A percentile compares a stretch with the other conserved stretches of the same genome.
Evolutionary conservation across 1,139 yeast species (phyloP).

Genomic region (Scheffersomyces stambukii): DNA sequence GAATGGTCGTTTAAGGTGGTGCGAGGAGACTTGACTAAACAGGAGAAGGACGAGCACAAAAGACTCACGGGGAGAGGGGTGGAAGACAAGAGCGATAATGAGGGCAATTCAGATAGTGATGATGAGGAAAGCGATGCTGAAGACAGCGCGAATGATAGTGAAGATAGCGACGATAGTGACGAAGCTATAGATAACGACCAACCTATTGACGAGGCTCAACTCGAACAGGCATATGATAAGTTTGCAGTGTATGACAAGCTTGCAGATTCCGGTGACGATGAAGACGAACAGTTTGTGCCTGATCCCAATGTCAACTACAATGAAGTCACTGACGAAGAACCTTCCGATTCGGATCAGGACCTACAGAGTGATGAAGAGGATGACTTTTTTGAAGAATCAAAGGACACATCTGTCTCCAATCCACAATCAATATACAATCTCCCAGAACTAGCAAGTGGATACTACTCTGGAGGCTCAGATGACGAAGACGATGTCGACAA

Average conservation of each 20-base stretch:
- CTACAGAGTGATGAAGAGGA: conserved; percentile 26
- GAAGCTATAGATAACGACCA: conserved; percentile 14
- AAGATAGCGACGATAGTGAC: conserved; percentile 13
- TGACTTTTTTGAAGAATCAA: conserved; percentile 34
- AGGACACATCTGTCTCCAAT: too few relatives aligned
- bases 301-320: conserved; percentile 50
- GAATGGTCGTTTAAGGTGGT: conserved; percentile 59
- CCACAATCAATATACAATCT: conserved; percentile 31
- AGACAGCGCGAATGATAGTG: conserved; percentile 10
- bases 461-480: conserved; percentile 73
- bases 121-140: conserved; percentile 14
- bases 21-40: conserved; percentile 52
- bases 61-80: conserved; percentile 22
- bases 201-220: conserved; percentile 13
- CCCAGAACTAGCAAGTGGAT: conserved; percentile 75
- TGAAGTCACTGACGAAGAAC: conserved; percentile 61
- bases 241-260: conserved; percentile 49
- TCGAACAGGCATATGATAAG: conserved; percentile 19
- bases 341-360: conserved; percentile 29
- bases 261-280: conserved; percentile 50
- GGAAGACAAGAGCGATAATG: conserved; percentile 16
- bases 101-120: conserved; percentile 17
- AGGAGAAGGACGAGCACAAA: conserved; percentile 32
- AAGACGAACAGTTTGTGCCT: conserved; percentile 22
- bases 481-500: conserved; percentile 55